phyloP scores from a whole-genome alignment of 2,329 filamentous ascomycete species.

The Neofusicoccum laricinum region DNA sequence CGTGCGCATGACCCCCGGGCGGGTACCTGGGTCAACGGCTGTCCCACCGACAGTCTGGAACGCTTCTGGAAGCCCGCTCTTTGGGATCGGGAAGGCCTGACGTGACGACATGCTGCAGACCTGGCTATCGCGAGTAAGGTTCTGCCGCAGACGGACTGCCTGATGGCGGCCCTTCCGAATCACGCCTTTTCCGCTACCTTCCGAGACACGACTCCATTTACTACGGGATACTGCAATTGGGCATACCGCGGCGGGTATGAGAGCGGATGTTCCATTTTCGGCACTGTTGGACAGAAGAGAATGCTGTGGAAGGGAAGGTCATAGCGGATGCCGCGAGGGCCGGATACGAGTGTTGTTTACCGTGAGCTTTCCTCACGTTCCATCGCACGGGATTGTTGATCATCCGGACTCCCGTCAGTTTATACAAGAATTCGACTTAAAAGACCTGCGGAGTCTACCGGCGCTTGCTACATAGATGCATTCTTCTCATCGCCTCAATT shows the following conservation, averaged over 20 bases:
- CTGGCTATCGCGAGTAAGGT: not conserved
- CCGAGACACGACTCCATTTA: not conserved
- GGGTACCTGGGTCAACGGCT: not conserved
- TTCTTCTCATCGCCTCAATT: no score
- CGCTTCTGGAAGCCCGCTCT: not conserved
- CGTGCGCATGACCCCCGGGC: not conserved
- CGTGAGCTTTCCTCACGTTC: no score
- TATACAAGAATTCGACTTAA: no score
- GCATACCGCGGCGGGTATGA: not conserved
- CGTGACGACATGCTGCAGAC: not conserved
- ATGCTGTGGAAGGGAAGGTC: no score
- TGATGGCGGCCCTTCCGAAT: not conserved
- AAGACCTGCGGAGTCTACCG: no score
- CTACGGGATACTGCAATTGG: not conserved
- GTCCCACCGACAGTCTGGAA: not conserved
- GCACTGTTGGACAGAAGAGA: no score
- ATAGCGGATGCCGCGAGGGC: no score
- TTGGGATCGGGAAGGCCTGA: not conserved
- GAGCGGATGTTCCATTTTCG: no score
- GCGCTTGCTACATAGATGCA: no score
- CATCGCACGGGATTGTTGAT: no score
- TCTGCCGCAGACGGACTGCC: not conserved
- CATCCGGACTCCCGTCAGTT: no score
- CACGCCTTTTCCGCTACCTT: not conserved
- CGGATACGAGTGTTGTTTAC: no score